Evolutionary conservation across 1,139 yeast genomes (phyloP), one percentile per base, ranked within the genome.

Genomic region (Taphrina confusa): DNA sequence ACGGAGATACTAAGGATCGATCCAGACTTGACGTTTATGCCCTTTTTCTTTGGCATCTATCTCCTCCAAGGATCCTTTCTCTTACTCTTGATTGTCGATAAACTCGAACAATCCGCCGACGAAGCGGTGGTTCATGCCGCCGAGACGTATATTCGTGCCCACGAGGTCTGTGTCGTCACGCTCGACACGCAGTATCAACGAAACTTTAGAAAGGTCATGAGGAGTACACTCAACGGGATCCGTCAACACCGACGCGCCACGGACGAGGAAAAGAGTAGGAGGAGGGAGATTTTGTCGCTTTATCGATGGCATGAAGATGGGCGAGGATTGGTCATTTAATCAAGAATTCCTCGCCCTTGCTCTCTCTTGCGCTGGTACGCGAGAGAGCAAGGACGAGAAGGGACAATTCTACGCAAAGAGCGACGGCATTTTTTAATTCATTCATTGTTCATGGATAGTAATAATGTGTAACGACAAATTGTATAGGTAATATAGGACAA

Each of bases 111-210:
- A 4, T 68, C 69, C 33, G 70, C 71, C 5, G 67, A 71, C 23
- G 68, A 68, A 23, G 73, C 70, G 33, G 71, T 71, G 28, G 67
- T 70, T 8, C 69, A 68, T 18, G 71, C 72, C 4, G 69, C 73
- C 57, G 73, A 71, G 59, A 65, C 68, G 4, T 66, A 70, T 40
- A 71, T 71, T 3, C 67, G 72, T 5, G 73, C 73, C 4, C 73
- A 71, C 51, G 73, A 71, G 56, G 73, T 69, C 18, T 69, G 73
- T 51, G 69, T 70, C 50, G 71, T 68, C 22, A 71, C 73, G 2
- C 65, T 71, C 20, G 70, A 67, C 54, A 71, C 73, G 1, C 71
- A 70, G 55, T 71, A 71, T 45, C 73, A 71, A 62, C 67, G 72
- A 23, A 70, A 70, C 44, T 70, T 70, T 62, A 56, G 73, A 28